phyloP scores from a whole-genome alignment of 179 eudicot genomes.

The Nepenthes alata region DNA sequence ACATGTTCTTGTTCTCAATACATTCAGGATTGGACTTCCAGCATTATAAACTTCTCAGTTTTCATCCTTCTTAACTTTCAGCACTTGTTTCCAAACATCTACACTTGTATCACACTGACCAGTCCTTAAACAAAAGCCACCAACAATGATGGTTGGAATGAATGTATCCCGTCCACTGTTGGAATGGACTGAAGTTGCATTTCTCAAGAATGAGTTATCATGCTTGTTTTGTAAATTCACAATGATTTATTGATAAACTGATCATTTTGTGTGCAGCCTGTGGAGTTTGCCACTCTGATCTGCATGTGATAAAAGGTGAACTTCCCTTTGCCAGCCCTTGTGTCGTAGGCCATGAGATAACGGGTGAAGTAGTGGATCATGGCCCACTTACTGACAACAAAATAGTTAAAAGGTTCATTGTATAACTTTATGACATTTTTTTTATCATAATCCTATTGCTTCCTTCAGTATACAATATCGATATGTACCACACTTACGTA shows the following conservation, averaged over 20 bases:
- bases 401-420: constrained; percentile 52
- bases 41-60: too few relatives aligned
- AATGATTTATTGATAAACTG: not conserved
- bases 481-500: constrained; percentile 1
- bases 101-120: too few relatives aligned
- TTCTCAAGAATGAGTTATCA: not conserved
- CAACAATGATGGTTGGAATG: too few relatives aligned
- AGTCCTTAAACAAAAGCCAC: too few relatives aligned
- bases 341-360: constrained; percentile 92
- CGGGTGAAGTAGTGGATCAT: constrained; percentile 95
- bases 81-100: too few relatives aligned
- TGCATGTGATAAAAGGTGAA: constrained; percentile 98
- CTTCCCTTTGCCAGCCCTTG: constrained; percentile 92
- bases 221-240: not conserved
- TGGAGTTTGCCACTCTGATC: constrained; percentile 98
- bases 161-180: too few relatives aligned
- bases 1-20: too few relatives aligned
- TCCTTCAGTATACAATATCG: not conserved
- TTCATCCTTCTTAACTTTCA: too few relatives aligned
- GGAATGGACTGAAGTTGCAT: not conserved
- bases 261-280: constrained; percentile 59
- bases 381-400: constrained; percentile 71
- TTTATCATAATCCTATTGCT: not conserved
- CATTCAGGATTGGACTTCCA: too few relatives aligned
- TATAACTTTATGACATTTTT: not conserved